These are phyloP conservation scores for Ophiocordyceps camponoti-saundersi DNA, from an alignment of 2,329 filamentous ascomycete species.

Conservation along the genomic window DNA sequence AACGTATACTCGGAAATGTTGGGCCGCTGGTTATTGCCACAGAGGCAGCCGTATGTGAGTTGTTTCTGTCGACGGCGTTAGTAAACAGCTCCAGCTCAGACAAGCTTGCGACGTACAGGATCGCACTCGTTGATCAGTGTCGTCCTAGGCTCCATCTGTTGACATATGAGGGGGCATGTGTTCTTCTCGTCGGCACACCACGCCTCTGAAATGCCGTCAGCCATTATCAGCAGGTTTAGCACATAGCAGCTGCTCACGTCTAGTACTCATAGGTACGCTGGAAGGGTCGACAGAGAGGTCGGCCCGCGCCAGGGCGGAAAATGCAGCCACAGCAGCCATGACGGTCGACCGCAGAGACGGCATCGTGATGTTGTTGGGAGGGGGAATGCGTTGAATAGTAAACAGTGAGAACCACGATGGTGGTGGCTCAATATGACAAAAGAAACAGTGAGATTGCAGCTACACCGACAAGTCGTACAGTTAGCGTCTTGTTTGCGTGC, in stretches of 20 bases:
- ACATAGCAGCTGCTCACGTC: constrained; percentile 24
- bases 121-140: constrained; percentile 50
- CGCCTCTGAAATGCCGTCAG: constrained; percentile 20
- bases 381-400: neutral
- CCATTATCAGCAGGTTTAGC: neutral
- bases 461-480: neutral
- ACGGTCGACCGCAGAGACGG: constrained; percentile 34
- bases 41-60: constrained; percentile 57
- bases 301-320: constrained; percentile 34
- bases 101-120: constrained; percentile 26
- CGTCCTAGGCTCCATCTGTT: constrained; percentile 34
- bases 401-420: neutral
- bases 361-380: constrained; percentile 22
- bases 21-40: constrained; percentile 45
- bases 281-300: constrained; percentile 46
- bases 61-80: constrained; percentile 23
- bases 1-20: constrained; percentile 64
- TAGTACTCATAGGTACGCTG: constrained; percentile 32
- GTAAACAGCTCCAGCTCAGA: neutral
- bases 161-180: constrained; percentile 57
- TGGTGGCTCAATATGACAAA: neutral
- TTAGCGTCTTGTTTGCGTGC: neutral
- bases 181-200: constrained; percentile 51
- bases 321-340: constrained; percentile 35
- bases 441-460: neutral